Percentiles rank a stretch among this genome's conserved stretches.
These are phyloP conservation scores for Rhododendron williamsianum DNA, from an alignment of 148 eudicot species.

Conservation along the genomic window DNA sequence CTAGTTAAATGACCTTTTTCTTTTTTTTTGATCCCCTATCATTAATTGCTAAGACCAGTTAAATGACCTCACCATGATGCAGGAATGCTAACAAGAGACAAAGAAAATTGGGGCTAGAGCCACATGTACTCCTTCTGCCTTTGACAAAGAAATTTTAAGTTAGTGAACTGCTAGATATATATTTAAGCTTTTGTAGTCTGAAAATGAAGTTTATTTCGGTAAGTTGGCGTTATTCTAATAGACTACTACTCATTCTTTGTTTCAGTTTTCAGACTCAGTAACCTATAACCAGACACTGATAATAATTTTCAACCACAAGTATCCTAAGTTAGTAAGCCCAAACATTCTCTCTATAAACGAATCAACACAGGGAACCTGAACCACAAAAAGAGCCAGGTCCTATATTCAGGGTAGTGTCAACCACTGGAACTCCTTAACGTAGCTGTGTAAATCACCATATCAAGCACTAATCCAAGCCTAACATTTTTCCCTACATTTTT, in stretches of 20 bases:
- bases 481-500: not conserved
- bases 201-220: not conserved
- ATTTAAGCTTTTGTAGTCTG: not conserved
- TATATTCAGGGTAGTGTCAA: too few relatives aligned
- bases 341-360: not conserved
- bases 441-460: not conserved
- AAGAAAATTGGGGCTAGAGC: not conserved
- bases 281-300: not conserved
- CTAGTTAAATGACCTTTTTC: too few relatives aligned
- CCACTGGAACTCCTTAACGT: too few relatives aligned
- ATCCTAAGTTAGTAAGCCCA: not conserved
- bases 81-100: not conserved
- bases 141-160: too few relatives aligned
- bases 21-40: too few relatives aligned
- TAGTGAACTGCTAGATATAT: not conserved
- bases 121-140: not conserved
- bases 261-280: not conserved
- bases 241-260: not conserved
- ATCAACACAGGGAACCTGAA: too few relatives aligned
- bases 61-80: not conserved
- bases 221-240: not conserved
- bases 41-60: not conserved
- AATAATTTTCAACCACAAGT: not conserved
- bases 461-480: not conserved
- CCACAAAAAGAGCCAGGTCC: too few relatives aligned